phyloP scores from a whole-genome alignment of 2,329 filamentous ascomycete genomes.

The Phyllosticta citrichinensis region DNA sequence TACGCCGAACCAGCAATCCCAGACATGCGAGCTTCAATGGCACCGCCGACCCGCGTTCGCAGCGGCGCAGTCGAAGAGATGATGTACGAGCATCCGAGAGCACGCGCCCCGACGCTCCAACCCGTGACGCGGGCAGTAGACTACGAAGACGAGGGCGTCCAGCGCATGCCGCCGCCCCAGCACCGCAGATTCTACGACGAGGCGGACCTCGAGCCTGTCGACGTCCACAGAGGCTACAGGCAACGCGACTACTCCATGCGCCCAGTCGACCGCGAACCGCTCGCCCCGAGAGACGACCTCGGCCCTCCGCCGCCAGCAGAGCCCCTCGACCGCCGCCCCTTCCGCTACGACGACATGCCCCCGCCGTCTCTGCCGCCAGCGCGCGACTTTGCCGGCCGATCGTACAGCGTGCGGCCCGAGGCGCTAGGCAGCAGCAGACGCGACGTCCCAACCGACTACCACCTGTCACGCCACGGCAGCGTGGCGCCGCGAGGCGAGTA shows the following conservation, averaged over 20 bases:
- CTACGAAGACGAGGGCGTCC: slow-evolving; percentile 25
- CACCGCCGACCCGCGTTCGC: slow-evolving; percentile 39
- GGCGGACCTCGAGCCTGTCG: slow-evolving; percentile 45
- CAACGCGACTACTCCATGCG: slow-evolving; percentile 50
- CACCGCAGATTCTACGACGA: slow-evolving; percentile 46
- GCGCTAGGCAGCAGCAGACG: slow-evolving; percentile 15
- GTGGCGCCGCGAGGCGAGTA: slow-evolving; percentile 27
- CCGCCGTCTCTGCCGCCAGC: slow-evolving; percentile 16
- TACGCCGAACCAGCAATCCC: slow-evolving; percentile 39
- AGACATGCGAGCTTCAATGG: slow-evolving; percentile 33
- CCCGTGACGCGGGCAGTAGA: slow-evolving; percentile 41
- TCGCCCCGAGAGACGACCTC: slow-evolving; percentile 10
- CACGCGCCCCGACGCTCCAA: slow-evolving; percentile 42
- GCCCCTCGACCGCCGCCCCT: slow-evolving; percentile 18
- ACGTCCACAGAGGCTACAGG: slow-evolving; percentile 43
- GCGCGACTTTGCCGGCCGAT: slow-evolving; percentile 21
- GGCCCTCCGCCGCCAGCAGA: slow-evolving; percentile 11
- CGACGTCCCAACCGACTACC: slow-evolving; percentile 25
- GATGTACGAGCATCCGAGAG: slow-evolving; percentile 55
- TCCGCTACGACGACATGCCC: slow-evolving; percentile 28
- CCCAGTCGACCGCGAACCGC: slow-evolving; percentile 24
- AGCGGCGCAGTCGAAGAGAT: slow-evolving; percentile 33
- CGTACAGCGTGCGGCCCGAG: slow-evolving; percentile 32
- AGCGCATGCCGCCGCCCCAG: slow-evolving; percentile 38
- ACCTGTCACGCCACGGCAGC: slow-evolving; percentile 28